phyloP scores from a whole-genome alignment of 805 yeast genomes.

The Wickerhamiella sergipiensis region DNA sequence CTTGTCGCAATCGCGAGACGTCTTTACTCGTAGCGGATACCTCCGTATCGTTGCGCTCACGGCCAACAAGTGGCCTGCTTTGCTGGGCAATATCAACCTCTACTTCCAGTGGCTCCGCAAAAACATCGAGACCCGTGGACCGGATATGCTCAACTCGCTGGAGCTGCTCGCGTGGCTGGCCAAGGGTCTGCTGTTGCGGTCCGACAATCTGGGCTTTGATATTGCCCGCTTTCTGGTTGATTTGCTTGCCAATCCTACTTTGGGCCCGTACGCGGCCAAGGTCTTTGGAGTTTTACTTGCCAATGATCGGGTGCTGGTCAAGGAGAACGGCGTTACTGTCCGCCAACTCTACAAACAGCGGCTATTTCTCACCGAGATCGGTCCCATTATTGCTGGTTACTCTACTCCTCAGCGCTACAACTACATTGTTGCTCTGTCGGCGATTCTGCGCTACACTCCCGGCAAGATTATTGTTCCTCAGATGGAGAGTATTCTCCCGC shows the following conservation, averaged over 20 bases:
- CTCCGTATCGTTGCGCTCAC: conserved; percentile 42
- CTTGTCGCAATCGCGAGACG: conserved; percentile 15
- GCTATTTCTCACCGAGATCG: conserved; percentile 48
- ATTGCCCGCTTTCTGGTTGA: conserved; percentile 26
- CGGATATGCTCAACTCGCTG: conserved; percentile 18
- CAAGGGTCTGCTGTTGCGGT: conserved; percentile 53
- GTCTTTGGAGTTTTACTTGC: conserved; percentile 51
- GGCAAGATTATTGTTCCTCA: conserved; percentile 50
- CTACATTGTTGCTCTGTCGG: conserved; percentile 52
- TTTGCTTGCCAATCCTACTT: conserved; percentile 24
- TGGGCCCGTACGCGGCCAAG: conserved; percentile 34
- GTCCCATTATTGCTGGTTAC: conserved; percentile 38
- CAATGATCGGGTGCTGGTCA: conserved; percentile 50
- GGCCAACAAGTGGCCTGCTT: conserved; percentile 40
- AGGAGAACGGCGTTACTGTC: conserved; percentile 42
- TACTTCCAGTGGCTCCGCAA: conserved; percentile 5
- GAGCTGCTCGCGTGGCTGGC: conserved; percentile 58
- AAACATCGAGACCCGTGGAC: conserved; percentile 12
- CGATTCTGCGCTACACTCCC: conserved; percentile 52
- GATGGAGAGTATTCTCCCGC: conserved; percentile 50
- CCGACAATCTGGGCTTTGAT: conserved; percentile 30
- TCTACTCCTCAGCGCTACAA: conserved; percentile 31
- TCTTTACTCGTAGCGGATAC: conserved; percentile 36
- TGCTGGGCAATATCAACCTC: conserved; percentile 4
- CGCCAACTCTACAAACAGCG: conserved; percentile 69